Base-by-base conservation (phyloP, 805 yeast genomes). In the Candida ficus region DNA sequence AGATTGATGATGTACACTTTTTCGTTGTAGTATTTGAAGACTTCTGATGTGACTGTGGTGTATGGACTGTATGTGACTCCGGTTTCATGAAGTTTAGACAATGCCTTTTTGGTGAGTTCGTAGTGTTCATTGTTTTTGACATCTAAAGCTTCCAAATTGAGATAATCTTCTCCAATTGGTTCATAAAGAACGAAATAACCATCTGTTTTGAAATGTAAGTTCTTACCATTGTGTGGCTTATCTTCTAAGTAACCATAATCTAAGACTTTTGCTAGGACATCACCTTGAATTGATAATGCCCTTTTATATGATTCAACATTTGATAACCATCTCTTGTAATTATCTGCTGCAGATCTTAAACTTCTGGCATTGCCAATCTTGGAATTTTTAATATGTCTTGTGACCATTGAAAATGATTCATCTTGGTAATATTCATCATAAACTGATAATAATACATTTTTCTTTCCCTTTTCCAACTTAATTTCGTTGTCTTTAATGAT, bases 171-270 rank as follows among this genome's bases (percentile, higher is more conserved):
- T 7, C 48, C 43, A 16, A 53, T 46, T 9, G 57, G 57, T 28
- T 52, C 54, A 32, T 49, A 56, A 2, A 54, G 25, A 11, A 56
- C 41, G 38, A 48, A 56, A 36, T 52, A 54, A 1, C 60, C 60
- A 41, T 56, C 60, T 9, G 51, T 35, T 21, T 47, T 53, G 40
- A 50, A 52, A 35, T 56, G 60, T 8, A 49, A 31, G 7, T 34
- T 38, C 7, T 39, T 23, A 5, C 26, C 41, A 27, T 55, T 53
- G 37, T 46, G 37, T 12, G 49, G 42, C 20, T 43, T 44, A 29
- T 58, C 62, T 38, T 56, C 57, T 19, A 56, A 16, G 29, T 50
- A 53, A 0, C 61, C 63, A 29, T 47, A 49, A 33, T 54, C 57
- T 6, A 56, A 18, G 25, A 58, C 44, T 28, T 35, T 44, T 2